A percentile compares a stretch with the other conserved stretches of the same genome.
These are phyloP conservation scores for Exophiala spinifera DNA, from an alignment of 2,329 filamentous ascomycete species.

Conservation along the genomic window DNA sequence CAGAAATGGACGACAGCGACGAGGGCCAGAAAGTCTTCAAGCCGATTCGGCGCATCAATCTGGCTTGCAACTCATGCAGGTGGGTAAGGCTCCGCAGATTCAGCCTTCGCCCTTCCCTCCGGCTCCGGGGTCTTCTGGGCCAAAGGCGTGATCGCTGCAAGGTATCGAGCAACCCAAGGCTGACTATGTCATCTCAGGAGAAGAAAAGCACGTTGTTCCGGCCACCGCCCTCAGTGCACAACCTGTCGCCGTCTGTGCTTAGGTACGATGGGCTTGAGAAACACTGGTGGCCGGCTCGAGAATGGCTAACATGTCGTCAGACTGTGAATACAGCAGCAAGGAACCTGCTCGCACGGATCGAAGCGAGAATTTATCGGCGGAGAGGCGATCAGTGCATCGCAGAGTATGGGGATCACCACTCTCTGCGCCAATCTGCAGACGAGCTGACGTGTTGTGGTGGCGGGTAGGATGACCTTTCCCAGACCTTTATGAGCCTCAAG, in stretches of 20 bases:
- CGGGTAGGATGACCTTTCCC: not conserved
- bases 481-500: not conserved
- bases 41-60: not conserved
- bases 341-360: not conserved
- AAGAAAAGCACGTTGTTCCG: not conserved
- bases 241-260: not conserved
- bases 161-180: no score
- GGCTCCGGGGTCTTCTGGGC: not conserved
- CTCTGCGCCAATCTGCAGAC: not conserved
- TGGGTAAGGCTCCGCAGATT: not conserved
- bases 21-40: not conserved
- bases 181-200: not conserved
- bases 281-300: not conserved
- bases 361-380: not conserved
- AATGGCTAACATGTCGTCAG: not conserved
- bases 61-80: not conserved
- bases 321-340: not conserved
- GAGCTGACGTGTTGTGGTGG: not conserved
- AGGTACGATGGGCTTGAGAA: not conserved
- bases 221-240: not conserved
- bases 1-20: not conserved
- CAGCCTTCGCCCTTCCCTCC: not conserved
- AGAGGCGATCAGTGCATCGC: not conserved
- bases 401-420: not conserved
- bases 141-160: not conserved